These are phyloP conservation scores for Eragrostis nindensis DNA, from an alignment of 176 grass and related monocot genomes.

Conservation along the genomic window DNA sequence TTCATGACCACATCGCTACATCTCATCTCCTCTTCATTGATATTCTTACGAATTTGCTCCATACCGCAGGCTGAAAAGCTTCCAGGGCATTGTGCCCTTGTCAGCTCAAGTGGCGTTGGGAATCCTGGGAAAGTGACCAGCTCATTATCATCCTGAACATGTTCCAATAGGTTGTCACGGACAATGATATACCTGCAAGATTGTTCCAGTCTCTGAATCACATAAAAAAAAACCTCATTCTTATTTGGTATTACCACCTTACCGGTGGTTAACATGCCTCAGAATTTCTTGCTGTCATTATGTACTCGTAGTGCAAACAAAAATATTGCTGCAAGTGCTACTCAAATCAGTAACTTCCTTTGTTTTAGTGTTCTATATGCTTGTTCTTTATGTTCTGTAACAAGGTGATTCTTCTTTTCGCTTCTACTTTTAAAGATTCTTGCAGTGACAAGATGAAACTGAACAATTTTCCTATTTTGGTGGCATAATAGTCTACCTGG, in stretches of 20 bases:
- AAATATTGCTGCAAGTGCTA: neutral
- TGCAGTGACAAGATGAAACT: neutral
- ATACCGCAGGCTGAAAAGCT: neutral
- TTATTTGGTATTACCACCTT: neutral
- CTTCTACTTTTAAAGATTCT: neutral
- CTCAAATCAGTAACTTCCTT: neutral
- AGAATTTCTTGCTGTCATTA: neutral
- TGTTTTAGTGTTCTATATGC: neutral
- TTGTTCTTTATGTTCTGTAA: neutral
- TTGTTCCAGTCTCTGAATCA: neutral
- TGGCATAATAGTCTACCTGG: conserved; percentile 19
- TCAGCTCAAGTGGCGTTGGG: conserved; percentile 50
- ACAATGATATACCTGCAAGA: conserved; percentile 42
- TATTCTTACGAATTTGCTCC: conserved; percentile 42
- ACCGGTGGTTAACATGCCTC: neutral
- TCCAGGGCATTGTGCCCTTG: conserved; percentile 40
- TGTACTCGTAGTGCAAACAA: neutral
- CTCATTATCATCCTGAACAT: conserved; percentile 46
- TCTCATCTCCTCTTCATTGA: conserved; percentile 32
- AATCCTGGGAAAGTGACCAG: conserved; percentile 50
- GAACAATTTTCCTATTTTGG: neutral
- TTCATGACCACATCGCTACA: conserved; percentile 58
- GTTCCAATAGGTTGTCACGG: conserved; percentile 40
- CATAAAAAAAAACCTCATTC: neutral
- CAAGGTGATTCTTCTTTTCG: neutral